Evolutionary conservation across 108 stramenopile species (phyloP).

Genomic region (Phaeodactylum tricornutum): DNA sequence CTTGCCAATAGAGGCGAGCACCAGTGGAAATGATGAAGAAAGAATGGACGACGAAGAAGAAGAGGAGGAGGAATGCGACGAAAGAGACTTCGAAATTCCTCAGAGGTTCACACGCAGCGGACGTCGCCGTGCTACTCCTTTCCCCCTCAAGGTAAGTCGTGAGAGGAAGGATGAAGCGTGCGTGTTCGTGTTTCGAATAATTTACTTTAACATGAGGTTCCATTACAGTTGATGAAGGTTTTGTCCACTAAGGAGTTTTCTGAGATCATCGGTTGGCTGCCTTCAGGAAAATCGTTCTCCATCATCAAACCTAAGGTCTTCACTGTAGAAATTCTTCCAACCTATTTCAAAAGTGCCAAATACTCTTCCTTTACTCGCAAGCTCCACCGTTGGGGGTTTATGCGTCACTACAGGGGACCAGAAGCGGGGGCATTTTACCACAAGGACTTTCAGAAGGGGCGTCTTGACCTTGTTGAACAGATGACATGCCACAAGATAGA

Average conservation of each 20-base stretch:
- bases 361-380: conserved; percentile 42
- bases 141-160: conserved; percentile 28
- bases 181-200: background rate
- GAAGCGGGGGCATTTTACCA: conserved; percentile 42
- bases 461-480: conserved; percentile 14
- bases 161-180: background rate
- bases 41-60: background rate
- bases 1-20: background rate
- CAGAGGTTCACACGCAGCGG: conserved; percentile 40
- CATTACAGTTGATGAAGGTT: conserved; percentile 37
- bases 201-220: background rate
- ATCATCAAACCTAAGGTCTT: conserved; percentile 36
- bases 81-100: conserved; percentile 24
- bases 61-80: background rate
- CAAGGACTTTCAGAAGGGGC: conserved; percentile 31
- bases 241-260: conserved; percentile 18
- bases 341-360: conserved; percentile 37
- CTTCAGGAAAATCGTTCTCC: conserved; percentile 36
- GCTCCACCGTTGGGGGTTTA: conserved; percentile 53
- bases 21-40: background rate
- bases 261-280: conserved; percentile 42
- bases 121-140: conserved; percentile 26
- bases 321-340: conserved; percentile 24
- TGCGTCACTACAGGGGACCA: conserved; percentile 27
- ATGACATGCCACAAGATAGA: conserved; percentile 6